These are phyloP conservation scores for Aspergillus fumigatus DNA, from an alignment of 2,329 filamentous ascomycete species.

Conservation along the genomic window DNA sequence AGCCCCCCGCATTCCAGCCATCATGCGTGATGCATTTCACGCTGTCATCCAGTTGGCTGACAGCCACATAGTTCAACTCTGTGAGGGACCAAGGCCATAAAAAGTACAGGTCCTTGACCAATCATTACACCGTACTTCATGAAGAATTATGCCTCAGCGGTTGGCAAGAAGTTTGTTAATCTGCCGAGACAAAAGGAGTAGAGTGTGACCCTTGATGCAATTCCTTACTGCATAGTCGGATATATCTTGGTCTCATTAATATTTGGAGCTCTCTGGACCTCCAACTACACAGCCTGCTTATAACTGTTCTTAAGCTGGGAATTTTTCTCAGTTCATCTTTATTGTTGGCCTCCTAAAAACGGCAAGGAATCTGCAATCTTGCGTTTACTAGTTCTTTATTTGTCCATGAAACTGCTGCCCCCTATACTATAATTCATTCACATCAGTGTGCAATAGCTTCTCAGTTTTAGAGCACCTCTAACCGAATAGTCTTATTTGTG, in stretches of 20 bases:
- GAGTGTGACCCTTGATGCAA: background rate
- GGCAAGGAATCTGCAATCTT: no score
- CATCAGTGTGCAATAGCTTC: no score
- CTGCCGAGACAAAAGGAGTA: background rate
- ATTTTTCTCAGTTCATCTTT: background rate
- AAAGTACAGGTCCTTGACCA: background rate
- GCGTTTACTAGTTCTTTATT: no score
- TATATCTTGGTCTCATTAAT: background rate
- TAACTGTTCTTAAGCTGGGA: background rate
- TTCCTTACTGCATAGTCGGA: background rate
- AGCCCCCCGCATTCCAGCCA: slow-evolving; percentile 3
- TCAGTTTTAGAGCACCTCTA: background rate
- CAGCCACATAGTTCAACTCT: background rate
- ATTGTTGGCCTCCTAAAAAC: no score
- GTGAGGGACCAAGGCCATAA: no score
- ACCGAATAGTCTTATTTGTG: no score
- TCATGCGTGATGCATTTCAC: background rate
- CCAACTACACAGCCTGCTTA: background rate
- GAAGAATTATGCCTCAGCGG: background rate
- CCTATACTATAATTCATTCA: no score
- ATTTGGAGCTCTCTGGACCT: background rate
- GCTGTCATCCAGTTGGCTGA: background rate
- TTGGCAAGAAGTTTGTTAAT: background rate
- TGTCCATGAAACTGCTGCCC: no score
- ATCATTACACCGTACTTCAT: background rate